Percentiles rank a stretch among this genome's conserved stretches.
phyloP scores from a whole-genome alignment of 2,329 filamentous ascomycete species.

The Talaromyces atroroseus region DNA sequence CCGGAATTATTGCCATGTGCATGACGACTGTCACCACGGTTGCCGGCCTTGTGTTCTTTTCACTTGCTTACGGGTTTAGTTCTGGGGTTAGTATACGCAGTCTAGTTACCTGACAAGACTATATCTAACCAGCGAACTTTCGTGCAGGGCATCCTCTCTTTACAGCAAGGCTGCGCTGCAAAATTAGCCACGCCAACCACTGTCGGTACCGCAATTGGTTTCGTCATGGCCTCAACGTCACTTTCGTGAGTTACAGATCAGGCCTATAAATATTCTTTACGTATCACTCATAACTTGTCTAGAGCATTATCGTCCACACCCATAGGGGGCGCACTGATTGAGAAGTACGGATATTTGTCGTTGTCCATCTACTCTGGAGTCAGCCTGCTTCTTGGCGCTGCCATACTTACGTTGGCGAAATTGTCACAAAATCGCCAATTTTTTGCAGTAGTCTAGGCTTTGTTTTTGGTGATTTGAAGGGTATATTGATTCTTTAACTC shows the following conservation, averaged over 20 bases:
- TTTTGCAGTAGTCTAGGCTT: conserved; percentile 15
- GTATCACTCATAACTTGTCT: neutral
- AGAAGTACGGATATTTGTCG: conserved; percentile 36
- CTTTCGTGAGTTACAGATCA: conserved; percentile 33
- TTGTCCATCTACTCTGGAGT: conserved; percentile 36
- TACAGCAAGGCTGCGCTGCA: conserved; percentile 44
- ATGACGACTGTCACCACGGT: conserved; percentile 41
- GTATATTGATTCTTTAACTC: too few species aligned
- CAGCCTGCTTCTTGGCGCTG: conserved; percentile 27
- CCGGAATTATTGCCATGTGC: conserved; percentile 40
- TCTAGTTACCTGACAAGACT: neutral
- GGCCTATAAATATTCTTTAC: neutral
- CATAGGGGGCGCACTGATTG: conserved; percentile 37
- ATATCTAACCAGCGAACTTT: neutral
- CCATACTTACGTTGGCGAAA: conserved; percentile 21
- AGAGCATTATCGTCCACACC: conserved; percentile 40
- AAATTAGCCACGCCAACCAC: conserved; percentile 36
- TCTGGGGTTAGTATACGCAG: conserved; percentile 34
- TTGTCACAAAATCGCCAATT: conserved; percentile 17
- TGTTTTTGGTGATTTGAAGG: neutral
- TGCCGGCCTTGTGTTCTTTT: conserved; percentile 42
- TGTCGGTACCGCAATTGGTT: conserved; percentile 41
- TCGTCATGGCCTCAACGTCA: conserved; percentile 38
- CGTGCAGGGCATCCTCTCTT: conserved; percentile 40
- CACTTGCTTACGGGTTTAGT: conserved; percentile 42